phyloP scores from a whole-genome alignment of 176 grass and related monocot genomes.

The Elymus sibiricus region DNA sequence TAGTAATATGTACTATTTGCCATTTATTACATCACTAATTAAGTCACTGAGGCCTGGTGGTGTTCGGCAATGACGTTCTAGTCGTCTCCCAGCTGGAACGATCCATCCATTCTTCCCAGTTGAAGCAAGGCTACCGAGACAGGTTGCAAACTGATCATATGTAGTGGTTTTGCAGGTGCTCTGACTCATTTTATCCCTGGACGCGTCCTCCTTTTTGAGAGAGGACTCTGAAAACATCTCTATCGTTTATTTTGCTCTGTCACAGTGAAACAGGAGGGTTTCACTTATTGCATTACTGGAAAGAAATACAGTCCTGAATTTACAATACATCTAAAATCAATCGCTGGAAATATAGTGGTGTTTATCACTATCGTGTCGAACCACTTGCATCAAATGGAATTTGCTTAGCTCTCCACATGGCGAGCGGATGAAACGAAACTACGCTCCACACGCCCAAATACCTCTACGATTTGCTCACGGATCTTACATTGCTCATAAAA shows the following conservation, averaged over 20 bases:
- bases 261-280: not conserved
- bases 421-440: not conserved
- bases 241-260: not conserved
- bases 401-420: not conserved
- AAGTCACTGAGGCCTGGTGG: too few relatives aligned
- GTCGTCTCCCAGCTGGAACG: too few relatives aligned
- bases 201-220: too few relatives aligned
- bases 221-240: not conserved
- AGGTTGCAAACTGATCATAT: too few relatives aligned
- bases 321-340: not conserved
- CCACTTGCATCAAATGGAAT: not conserved
- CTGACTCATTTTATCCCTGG: not conserved
- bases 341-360: not conserved
- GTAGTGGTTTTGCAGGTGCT: too few relatives aligned
- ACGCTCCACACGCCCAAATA: not conserved
- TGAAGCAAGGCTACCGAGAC: too few relatives aligned
- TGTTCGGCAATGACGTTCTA: too few relatives aligned
- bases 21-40: too few relatives aligned
- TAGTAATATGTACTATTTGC: too few relatives aligned
- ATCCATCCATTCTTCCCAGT: too few relatives aligned
- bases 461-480: not conserved
- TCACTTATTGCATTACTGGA: not conserved
- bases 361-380: not conserved
- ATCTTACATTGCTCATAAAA: constrained; percentile 63
- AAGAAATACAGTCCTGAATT: not conserved